Evolutionary conservation across 164 flowering plant species (phyloP).

Genomic region (Dillenia turbinata): DNA sequence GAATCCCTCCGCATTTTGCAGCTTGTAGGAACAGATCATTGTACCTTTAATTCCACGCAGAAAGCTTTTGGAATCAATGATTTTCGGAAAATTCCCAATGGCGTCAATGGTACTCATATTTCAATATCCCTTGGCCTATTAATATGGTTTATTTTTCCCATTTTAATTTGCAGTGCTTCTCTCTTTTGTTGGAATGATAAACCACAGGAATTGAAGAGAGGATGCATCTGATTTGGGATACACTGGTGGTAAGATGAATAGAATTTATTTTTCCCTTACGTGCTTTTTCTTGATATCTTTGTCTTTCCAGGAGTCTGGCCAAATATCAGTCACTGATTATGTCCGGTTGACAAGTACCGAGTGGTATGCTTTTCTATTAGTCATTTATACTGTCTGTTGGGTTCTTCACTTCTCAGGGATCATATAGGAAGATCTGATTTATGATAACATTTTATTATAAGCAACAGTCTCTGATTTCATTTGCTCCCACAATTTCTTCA

Average conservation of each 20-base stretch:
- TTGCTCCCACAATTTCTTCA: slow-evolving; percentile 18
- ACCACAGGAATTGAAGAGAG: slow-evolving; percentile 88
- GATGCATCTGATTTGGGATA: slow-evolving; percentile 93
- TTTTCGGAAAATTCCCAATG: slow-evolving; percentile 96
- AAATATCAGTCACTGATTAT: slow-evolving; percentile 75
- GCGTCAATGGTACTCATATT: slow-evolving; percentile 80
- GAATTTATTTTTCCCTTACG: not conserved
- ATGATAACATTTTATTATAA: no score
- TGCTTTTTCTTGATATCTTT: not conserved
- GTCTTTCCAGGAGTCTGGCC: slow-evolving; percentile 73
- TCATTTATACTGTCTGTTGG: no score
- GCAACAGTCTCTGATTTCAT: no score
- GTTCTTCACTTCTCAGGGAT: no score
- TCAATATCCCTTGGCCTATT: not conserved
- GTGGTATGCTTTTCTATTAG: slow-evolving; percentile 42
- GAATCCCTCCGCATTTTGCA: slow-evolving; percentile 28
- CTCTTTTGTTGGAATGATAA: not conserved
- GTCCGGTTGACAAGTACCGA: slow-evolving; percentile 89
- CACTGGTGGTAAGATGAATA: slow-evolving; percentile 78
- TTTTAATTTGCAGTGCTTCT: slow-evolving; percentile 4
- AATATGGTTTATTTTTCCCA: not conserved
- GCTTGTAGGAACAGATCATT: slow-evolving; percentile 99
- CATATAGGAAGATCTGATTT: no score
- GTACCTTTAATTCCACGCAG: slow-evolving; percentile 84
- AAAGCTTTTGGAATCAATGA: slow-evolving; percentile 89